phyloP scores from a whole-genome alignment of 2,329 filamentous ascomycete genomes.

The Thelonectria blattea region DNA sequence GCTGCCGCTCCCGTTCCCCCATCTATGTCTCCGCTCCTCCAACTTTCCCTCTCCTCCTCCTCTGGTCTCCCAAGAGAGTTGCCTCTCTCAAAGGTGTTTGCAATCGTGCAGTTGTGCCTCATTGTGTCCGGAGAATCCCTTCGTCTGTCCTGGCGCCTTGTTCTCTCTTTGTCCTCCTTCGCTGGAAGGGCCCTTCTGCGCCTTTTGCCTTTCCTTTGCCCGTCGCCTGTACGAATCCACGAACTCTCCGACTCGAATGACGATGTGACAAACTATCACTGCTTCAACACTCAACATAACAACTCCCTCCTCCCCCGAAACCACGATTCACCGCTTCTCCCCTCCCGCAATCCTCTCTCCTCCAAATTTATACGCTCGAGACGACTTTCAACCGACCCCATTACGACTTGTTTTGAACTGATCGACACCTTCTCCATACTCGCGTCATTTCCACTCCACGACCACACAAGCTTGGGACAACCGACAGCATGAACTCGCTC shows the following conservation, averaged over 20 bases:
- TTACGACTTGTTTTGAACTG: conserved; percentile 26
- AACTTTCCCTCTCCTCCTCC: conserved; percentile 40
- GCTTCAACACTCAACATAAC: conserved; percentile 23
- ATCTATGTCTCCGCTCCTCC: conserved; percentile 40
- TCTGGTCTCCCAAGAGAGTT: conserved; percentile 39
- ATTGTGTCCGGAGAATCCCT: conserved; percentile 27
- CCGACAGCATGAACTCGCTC: conserved; percentile 57
- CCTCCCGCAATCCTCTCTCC: conserved; percentile 1
- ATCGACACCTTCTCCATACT: conserved; percentile 35
- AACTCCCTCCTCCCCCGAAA: conserved; percentile 10
- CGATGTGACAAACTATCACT: conserved; percentile 36
- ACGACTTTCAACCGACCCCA: conserved; percentile 18
- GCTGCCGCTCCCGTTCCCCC: conserved; percentile 39
- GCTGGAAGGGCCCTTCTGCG: conserved; percentile 23
- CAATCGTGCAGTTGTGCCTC: conserved; percentile 27
- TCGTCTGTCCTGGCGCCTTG: conserved; percentile 18
- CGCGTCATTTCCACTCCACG: conserved; percentile 39
- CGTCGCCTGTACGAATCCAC: conserved; percentile 28
- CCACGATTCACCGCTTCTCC: conserved; percentile 11
- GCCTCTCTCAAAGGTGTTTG: conserved; percentile 36
- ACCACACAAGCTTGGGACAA: conserved; percentile 36
- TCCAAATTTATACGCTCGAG: conserved; percentile 8
- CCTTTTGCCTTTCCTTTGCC: conserved; percentile 15
- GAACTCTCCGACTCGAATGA: conserved; percentile 35
- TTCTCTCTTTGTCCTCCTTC: conserved; percentile 31